These are phyloP conservation scores for Dimargaris verticillata DNA, from an alignment of 192 early-diverging fungal species.

Conservation along the genomic window DNA sequence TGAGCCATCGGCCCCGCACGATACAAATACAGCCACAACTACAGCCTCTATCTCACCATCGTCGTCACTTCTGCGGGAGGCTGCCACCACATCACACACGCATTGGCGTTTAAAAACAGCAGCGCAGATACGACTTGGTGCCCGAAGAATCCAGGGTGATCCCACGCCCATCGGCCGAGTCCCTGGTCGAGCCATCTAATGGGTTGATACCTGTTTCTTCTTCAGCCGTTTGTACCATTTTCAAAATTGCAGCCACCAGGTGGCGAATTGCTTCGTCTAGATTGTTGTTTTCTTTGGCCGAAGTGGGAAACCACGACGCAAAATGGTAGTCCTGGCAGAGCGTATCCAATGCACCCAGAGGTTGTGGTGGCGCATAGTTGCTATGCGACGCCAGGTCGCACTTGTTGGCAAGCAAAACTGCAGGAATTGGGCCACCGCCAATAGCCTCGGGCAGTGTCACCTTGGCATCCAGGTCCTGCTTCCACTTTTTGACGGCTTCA, in stretches of 20 bases:
- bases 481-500: conserved; percentile 36
- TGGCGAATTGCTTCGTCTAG: conserved; percentile 38
- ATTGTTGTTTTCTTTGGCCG: conserved; percentile 43
- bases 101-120: too few relatives aligned
- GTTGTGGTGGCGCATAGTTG: conserved; percentile 1
- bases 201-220: too few relatives aligned
- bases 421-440: conserved; percentile 35
- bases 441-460: conserved; percentile 29
- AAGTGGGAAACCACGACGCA: conserved; percentile 39
- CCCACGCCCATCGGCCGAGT: too few relatives aligned
- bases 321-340: conserved; percentile 36
- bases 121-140: too few relatives aligned
- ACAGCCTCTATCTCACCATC: too few relatives aligned
- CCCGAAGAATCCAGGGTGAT: too few relatives aligned
- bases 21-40: too few relatives aligned
- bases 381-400: conserved; percentile 1
- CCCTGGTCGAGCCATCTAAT: too few relatives aligned
- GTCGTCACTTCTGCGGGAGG: too few relatives aligned
- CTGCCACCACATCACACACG: too few relatives aligned
- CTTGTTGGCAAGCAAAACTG: conserved; percentile 38
- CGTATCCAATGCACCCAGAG: conserved; percentile 23
- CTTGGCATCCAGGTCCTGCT: conserved; percentile 38
- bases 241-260: conserved; percentile 26
- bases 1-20: too few relatives aligned
- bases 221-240: conserved; percentile 4